Conservation (phyloP, 2,329 filamentous ascomycete genomes). For the Albifimbria verrucaria region DNA sequence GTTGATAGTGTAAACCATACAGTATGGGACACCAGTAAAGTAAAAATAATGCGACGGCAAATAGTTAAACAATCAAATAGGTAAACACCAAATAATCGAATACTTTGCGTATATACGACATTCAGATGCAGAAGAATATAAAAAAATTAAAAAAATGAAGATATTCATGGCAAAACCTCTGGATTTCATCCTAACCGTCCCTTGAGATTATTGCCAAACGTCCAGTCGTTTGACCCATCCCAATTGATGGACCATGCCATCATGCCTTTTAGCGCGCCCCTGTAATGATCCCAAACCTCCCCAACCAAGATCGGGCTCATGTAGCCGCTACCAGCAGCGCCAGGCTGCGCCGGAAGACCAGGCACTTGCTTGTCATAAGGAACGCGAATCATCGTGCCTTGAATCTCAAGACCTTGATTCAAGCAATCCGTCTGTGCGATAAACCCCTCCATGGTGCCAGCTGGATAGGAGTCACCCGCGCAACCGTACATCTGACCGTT, state of each 20-base stretch:
- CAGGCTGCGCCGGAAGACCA: slow-evolving; percentile 29
- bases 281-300: slow-evolving; percentile 27
- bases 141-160: no score
- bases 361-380: slow-evolving; percentile 32
- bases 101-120: no score
- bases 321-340: slow-evolving; percentile 30
- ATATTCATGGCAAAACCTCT: no score
- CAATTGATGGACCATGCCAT: slow-evolving; percentile 37
- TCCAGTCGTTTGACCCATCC: slow-evolving; percentile 31
- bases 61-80: no score
- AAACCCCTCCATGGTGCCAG: slow-evolving; percentile 28
- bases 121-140: no score
- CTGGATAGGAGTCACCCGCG: slow-evolving; percentile 26
- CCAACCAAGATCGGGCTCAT: slow-evolving; percentile 26
- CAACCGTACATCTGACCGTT: slow-evolving; percentile 35
- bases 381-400: slow-evolving; percentile 27
- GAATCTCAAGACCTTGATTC: slow-evolving; percentile 25
- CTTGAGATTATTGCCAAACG: slow-evolving; percentile 28
- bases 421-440: slow-evolving; percentile 32
- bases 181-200: slow-evolving; percentile 4
- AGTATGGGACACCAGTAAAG: no score
- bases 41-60: no score
- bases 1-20: no score
- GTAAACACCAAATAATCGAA: no score
- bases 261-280: slow-evolving; percentile 27